Evolutionary conservation across 495 filamentous ascomycete genomes (phyloP).

Genomic region (Pyrenopolyporus hunteri): DNA sequence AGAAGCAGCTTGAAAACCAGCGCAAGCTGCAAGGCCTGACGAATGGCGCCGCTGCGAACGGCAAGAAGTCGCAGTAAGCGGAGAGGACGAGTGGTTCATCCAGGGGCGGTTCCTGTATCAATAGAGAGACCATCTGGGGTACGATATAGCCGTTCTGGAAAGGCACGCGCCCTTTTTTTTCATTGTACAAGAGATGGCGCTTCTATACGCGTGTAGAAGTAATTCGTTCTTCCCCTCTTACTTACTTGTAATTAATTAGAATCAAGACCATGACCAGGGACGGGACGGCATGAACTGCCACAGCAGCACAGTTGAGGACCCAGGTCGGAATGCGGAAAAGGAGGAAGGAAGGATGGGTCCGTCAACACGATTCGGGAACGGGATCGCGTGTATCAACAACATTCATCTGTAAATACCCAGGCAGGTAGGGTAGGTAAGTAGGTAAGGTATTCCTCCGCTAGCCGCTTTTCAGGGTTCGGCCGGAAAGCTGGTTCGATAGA

Average conservation of each 20-base stretch:
- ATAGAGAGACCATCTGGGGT: not conserved
- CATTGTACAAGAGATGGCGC: not conserved
- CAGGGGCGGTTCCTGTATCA: too few species aligned
- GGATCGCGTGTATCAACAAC: too few species aligned
- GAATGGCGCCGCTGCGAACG: conserved; percentile 40
- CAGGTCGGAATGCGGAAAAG: too few species aligned
- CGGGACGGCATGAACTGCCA: not conserved
- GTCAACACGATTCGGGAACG: too few species aligned
- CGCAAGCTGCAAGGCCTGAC: conserved; percentile 29
- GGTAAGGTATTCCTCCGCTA: too few species aligned
- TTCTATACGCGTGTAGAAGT: not conserved
- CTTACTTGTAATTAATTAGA: conserved; percentile 22
- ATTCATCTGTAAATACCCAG: too few species aligned
- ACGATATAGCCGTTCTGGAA: conserved; percentile 15
- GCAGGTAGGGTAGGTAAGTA: too few species aligned
- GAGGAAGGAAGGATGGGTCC: too few species aligned
- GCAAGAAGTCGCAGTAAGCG: conserved; percentile 41
- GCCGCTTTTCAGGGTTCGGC: too few species aligned
- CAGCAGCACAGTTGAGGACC: too few species aligned
- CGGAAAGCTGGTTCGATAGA: too few species aligned
- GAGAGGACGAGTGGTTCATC: not conserved
- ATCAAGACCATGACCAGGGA: not conserved
- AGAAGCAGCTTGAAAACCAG: conserved; percentile 58
- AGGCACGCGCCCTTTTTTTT: not conserved
- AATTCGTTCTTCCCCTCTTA: conserved; percentile 1